These are phyloP conservation scores for Desmodesmus armatus DNA, from an alignment of 139 green algal genomes.

Conservation along the genomic window DNA sequence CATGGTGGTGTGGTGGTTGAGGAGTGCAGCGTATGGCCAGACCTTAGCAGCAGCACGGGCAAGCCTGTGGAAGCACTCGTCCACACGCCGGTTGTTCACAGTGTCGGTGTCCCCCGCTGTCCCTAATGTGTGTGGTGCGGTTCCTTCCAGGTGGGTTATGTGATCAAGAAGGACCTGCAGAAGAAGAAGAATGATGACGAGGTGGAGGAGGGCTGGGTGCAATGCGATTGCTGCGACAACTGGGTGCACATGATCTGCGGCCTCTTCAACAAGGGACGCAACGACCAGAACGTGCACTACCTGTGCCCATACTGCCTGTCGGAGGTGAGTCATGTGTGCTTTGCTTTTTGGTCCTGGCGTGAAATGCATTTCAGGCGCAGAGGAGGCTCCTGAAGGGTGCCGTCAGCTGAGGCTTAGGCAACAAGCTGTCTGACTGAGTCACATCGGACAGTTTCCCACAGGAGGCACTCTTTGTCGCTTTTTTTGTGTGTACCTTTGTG, in stretches of 20 bases:
- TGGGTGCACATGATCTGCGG: slow-evolving; percentile 99
- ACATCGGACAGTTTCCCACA: too few species aligned
- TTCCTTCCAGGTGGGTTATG: slow-evolving; percentile 33
- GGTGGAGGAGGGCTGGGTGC: slow-evolving; percentile 95
- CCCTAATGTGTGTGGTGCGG: too few species aligned
- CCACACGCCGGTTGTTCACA: not conserved
- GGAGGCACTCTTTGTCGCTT: too few species aligned
- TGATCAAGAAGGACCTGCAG: slow-evolving; percentile 74
- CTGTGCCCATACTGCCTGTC: slow-evolving; percentile 94
- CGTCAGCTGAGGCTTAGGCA: too few species aligned
- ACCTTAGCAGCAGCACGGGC: not conserved
- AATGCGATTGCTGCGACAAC: slow-evolving; percentile 94
- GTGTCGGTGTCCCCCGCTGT: not conserved
- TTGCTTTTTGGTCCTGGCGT: not conserved
- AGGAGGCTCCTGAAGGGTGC: too few species aligned
- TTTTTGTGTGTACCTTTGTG: too few species aligned
- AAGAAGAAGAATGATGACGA: slow-evolving; percentile 97
- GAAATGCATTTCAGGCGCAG: too few species aligned
- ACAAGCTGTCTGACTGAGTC: too few species aligned
- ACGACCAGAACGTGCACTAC: slow-evolving; percentile 90
- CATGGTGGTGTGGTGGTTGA: too few species aligned
- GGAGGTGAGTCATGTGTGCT: slow-evolving; percentile 38
- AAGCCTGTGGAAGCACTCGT: too few species aligned
- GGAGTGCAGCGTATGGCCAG: too few species aligned
- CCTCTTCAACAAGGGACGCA: slow-evolving; percentile 96